Evolutionary conservation across 192 early-diverging fungal genomes (phyloP), one percentile per base, ranked within the genome.

Genomic region (Martensiomyces pterosporus): DNA sequence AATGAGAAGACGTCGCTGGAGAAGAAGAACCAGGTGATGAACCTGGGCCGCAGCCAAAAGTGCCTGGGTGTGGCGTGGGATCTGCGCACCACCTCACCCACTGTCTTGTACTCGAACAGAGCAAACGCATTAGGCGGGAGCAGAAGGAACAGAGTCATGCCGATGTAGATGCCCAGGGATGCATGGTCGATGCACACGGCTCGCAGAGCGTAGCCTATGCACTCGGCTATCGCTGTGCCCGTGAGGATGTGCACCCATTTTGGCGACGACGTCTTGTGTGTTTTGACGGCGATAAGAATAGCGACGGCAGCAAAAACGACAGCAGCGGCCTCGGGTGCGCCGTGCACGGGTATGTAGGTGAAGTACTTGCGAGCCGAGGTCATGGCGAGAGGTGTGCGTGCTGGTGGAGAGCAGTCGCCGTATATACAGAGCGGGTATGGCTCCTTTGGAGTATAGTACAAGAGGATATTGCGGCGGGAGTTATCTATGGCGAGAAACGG

Each of bases 21-120:
- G 43, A 77, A 77, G 23, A 77, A 75, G 9, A 77, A 69, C 70
- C 71, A 75, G 0, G 56, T 69, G 14, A 77, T 56, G 26, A 77
- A 77, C 4, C 43, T 38, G 5, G 65, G 67, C 2, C 45, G 57
- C 12, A 75, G 35, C 41, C 39, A 70, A 16, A 75, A 75, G 3
- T 7, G 27, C 4, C 39, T 42, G 0, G 24, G 24, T 4, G 18
- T 14, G 34, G 45, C 41, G 3, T 40, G 39, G 1, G 59, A 69
- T 9, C 18, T 32, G 9, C 54, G 52, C 8, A 62, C 57, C 2
- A 75, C 41, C 13, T 75, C 54, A 29, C 56, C 72, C 2, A 77
- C 25, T 9, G 66, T 52, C 25, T 75, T 77, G 53, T 75, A 77
- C 48, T 77, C 75, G 14, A 59, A 57, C 14, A 77, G 34, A 8